Conservation (phyloP, 164 flowering plant genomes). For the Dillenia turbinata region DNA sequence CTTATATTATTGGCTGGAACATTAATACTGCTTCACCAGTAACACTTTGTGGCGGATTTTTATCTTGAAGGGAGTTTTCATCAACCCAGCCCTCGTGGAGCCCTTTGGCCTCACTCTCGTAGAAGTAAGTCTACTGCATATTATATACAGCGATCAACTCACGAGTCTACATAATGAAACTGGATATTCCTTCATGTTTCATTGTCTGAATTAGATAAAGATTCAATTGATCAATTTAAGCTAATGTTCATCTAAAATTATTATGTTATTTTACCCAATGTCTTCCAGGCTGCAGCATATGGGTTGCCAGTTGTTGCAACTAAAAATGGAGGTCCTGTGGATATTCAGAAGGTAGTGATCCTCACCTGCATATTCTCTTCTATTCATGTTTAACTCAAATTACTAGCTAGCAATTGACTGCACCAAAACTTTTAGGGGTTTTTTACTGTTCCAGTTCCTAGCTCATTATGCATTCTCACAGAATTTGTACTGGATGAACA, state of each 20-base stretch:
- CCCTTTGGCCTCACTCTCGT: constrained; percentile 71
- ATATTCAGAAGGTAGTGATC: constrained; percentile 51
- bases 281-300: constrained; percentile 70
- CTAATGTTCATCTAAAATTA: background rate
- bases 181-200: constrained; percentile 16
- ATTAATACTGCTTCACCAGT: constrained; percentile 7
- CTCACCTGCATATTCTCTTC: background rate
- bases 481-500: too few relatives aligned
- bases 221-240: background rate
- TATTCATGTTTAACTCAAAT: too few relatives aligned
- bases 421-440: too few relatives aligned
- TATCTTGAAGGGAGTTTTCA: constrained; percentile 62
- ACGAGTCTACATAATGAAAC: too few relatives aligned
- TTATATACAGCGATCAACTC: too few relatives aligned
- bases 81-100: constrained; percentile 75
- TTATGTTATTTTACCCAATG: background rate
- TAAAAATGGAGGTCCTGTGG: constrained; percentile 78
- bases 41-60: constrained; percentile 12
- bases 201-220: background rate
- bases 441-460: too few relatives aligned
- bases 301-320: constrained; percentile 73
- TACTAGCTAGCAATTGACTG: too few relatives aligned
- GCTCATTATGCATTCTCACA: too few relatives aligned
- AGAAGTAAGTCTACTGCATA: constrained; percentile 23
- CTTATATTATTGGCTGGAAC: too few relatives aligned